These are phyloP conservation scores for Rhododendron ferrugineum DNA, from an alignment of 148 eudicot species.

Conservation along the genomic window DNA sequence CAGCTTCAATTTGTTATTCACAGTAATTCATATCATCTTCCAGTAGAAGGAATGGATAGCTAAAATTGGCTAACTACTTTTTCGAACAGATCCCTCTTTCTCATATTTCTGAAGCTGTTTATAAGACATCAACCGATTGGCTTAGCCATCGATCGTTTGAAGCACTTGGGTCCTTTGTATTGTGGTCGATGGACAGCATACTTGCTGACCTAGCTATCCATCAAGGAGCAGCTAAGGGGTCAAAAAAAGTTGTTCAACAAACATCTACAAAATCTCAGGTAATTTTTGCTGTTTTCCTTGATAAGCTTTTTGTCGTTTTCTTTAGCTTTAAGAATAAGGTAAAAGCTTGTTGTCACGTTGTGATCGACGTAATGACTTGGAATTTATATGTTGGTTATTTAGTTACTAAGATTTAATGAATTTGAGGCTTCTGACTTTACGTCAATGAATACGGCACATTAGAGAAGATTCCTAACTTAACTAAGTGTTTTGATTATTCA, in stretches of 20 bases:
- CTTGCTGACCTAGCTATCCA: conserved; percentile 37
- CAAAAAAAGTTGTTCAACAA: conserved; percentile 38
- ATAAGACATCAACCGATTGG: conserved; percentile 61
- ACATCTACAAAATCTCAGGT: conserved; percentile 56
- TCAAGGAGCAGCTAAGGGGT: conserved; percentile 29
- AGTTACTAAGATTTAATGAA: background rate
- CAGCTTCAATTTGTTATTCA: background rate
- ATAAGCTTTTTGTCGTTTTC: background rate
- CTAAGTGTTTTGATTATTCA: background rate
- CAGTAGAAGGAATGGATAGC: background rate
- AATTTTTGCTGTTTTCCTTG: background rate
- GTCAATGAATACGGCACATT: background rate
- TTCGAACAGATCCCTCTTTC: conserved; percentile 50
- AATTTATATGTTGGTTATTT: background rate
- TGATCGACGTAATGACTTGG: background rate
- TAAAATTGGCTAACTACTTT: background rate
- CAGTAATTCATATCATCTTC: background rate
- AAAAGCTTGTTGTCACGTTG: background rate
- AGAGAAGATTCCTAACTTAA: background rate
- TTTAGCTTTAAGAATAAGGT: background rate
- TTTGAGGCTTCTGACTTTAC: background rate
- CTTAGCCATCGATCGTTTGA: conserved; percentile 38
- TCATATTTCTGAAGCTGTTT: conserved; percentile 48
- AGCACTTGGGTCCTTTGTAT: conserved; percentile 45
- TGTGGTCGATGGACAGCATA: conserved; percentile 47